A percentile compares a stretch with the other conserved stretches of the same genome.
phyloP scores from a whole-genome alignment of 192 early-diverging fungal species.

The Backusella sp. region DNA sequence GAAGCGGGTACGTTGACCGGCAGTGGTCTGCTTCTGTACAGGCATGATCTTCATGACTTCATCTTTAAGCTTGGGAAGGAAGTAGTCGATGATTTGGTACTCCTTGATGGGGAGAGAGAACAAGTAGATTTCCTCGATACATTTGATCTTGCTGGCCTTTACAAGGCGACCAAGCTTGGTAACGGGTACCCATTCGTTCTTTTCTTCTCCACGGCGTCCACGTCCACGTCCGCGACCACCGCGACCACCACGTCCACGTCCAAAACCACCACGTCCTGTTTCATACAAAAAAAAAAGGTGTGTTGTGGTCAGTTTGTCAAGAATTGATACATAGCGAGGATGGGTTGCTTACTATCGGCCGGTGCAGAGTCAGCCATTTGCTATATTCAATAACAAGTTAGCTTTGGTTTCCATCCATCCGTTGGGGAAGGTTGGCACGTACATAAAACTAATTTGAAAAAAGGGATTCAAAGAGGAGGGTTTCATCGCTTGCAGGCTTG shows the following conservation, averaged over 20 bases:
- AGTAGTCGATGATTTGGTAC: constrained; percentile 97
- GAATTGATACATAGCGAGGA: background rate
- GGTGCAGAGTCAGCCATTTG: constrained; percentile 72
- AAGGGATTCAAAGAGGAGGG: constrained; percentile 2
- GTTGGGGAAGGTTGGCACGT: background rate
- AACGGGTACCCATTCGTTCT: constrained; percentile 69
- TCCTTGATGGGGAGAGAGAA: constrained; percentile 99
- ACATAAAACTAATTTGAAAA: constrained; percentile 7
- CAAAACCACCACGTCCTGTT: constrained; percentile 38
- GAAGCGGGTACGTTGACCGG: constrained; percentile 99
- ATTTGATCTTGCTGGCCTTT: constrained; percentile 96
- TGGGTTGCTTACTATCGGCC: constrained; percentile 71
- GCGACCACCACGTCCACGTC: constrained; percentile 40
- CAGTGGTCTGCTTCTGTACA: constrained; percentile 99
- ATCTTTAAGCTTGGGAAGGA: constrained; percentile 95
- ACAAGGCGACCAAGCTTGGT: constrained; percentile 99
- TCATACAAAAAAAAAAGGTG: background rate
- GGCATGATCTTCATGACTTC: constrained; percentile 99
- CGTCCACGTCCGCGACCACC: constrained; percentile 41
- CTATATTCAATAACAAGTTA: background rate
- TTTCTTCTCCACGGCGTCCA: constrained; percentile 36
- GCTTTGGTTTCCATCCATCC: background rate
- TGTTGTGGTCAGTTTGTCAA: too few relatives aligned
- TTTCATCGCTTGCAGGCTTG: background rate
- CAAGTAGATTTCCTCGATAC: constrained; percentile 96